Conservation (phyloP, 2,329 filamentous ascomycete species). For the Monosporascus cannonballus region DNA sequence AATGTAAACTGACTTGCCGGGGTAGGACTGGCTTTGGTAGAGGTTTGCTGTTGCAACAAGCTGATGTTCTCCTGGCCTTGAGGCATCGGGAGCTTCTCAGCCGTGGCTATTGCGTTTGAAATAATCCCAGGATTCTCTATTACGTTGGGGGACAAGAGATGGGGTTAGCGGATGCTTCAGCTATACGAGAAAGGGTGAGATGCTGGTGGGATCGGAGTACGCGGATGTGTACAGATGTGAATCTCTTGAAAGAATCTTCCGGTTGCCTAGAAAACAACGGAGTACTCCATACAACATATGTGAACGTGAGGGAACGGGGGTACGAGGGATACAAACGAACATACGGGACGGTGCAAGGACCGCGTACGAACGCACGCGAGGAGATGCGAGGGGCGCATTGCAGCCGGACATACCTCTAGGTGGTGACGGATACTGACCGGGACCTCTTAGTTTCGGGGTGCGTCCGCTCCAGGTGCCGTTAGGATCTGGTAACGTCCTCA, state of each 20-base stretch:
- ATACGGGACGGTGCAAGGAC: neutral
- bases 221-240: neutral
- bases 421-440: constrained; percentile 31
- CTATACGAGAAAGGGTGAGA: neutral
- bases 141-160: constrained; percentile 9
- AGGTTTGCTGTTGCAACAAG: constrained; percentile 64
- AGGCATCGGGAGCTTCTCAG: constrained; percentile 60
- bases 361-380: neutral
- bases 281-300: neutral
- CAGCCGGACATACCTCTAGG: constrained; percentile 37
- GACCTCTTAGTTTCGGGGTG: constrained; percentile 37
- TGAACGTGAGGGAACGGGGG: no score
- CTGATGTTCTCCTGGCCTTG: constrained; percentile 73
- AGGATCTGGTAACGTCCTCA: constrained; percentile 54
- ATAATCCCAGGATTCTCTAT: constrained; percentile 69
- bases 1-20: constrained; percentile 90
- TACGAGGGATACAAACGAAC: no score
- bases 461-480: constrained; percentile 50
- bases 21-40: constrained; percentile 53
- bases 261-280: neutral
- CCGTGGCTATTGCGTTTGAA: constrained; percentile 84
- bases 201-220: neutral
- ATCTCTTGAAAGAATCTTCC: neutral
- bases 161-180: constrained; percentile 13
- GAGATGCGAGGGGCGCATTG: neutral